Conservation (phyloP, 139 green algal species). For the Auxenochlorella protothecoides region DNA sequence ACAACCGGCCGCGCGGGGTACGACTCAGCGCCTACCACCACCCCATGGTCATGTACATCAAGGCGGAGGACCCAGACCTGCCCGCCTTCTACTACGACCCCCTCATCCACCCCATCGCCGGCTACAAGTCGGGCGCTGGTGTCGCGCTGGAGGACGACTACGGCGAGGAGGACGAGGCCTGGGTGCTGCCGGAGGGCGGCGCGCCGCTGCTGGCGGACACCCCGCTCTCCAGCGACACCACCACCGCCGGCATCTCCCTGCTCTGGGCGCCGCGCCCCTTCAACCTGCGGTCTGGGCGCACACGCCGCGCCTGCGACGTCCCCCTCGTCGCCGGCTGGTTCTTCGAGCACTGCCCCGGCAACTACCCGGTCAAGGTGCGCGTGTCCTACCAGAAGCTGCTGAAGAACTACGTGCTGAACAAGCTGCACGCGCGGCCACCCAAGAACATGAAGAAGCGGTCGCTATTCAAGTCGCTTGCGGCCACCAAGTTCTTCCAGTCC, state of each 20-base stretch:
- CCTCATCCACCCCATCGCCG: slow-evolving; percentile 95
- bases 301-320: slow-evolving; percentile 80
- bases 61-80: slow-evolving; percentile 97
- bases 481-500: slow-evolving; percentile 99
- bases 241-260: slow-evolving; percentile 81
- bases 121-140: slow-evolving; percentile 52
- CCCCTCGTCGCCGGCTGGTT: slow-evolving; percentile 95
- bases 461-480: slow-evolving; percentile 78
- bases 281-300: slow-evolving; percentile 79
- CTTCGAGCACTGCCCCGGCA: slow-evolving; percentile 79
- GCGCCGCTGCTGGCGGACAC: slow-evolving; percentile 52
- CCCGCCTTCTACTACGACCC: slow-evolving; percentile 99
- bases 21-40: slow-evolving; percentile 81
- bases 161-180: slow-evolving; percentile 40
- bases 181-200: slow-evolving; percentile 72
- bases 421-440: slow-evolving; percentile 75
- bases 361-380: slow-evolving; percentile 91
- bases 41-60: slow-evolving; percentile 98
- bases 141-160: neutral
- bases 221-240: slow-evolving; percentile 78
- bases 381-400: slow-evolving; percentile 99
- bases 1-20: slow-evolving; percentile 94
- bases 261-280: slow-evolving; percentile 92
- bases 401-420: slow-evolving; percentile 97
- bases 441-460: slow-evolving; percentile 93